phyloP scores from a whole-genome alignment of 1,284 basidiomycete genomes.

The Cryptococcus hybrid region DNA sequence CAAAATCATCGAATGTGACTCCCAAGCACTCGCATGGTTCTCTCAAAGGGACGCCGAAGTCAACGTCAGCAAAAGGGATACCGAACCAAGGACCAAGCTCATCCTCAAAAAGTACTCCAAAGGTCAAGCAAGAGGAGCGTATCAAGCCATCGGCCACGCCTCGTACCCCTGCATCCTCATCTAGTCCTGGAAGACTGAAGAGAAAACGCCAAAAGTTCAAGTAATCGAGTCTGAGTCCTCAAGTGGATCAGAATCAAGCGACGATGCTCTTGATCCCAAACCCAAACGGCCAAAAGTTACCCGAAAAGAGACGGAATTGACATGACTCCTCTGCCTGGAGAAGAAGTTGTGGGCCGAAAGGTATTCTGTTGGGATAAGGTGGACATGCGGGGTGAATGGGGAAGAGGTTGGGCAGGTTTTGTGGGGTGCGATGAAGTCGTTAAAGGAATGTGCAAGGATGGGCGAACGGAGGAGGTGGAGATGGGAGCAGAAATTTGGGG shows the following conservation, averaged over 20 bases:
- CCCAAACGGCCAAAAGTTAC: constrained; percentile 13
- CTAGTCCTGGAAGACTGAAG: constrained; percentile 5
- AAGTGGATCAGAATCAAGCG: constrained; percentile 9
- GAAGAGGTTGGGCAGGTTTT: constrained; percentile 40
- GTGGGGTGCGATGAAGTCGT: constrained; percentile 36
- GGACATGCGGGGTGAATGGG: constrained; percentile 39
- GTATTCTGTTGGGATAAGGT: constrained; percentile 32
- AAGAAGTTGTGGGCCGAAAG: constrained; percentile 18
- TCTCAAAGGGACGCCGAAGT: neutral
- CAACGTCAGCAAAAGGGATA: neutral
- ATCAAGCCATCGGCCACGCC: neutral
- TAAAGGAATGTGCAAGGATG: constrained; percentile 23
- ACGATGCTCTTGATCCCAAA: constrained; percentile 19
- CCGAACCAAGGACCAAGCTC: neutral
- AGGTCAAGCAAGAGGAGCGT: neutral
- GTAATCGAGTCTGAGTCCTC: constrained; percentile 17
- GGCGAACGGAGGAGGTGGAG: constrained; percentile 22
- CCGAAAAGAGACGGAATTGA: constrained; percentile 1
- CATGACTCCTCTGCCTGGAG: constrained; percentile 9
- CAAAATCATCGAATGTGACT: neutral
- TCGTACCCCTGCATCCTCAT: constrained; percentile 3
- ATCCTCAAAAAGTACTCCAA: neutral
- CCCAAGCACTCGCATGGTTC: neutral
- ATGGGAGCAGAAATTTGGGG: constrained; percentile 17
- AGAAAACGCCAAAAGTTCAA: constrained; percentile 5